Percentiles rank a stretch among this genome's conserved stretches.
Conservation (phyloP, 2,329 filamentous ascomycete species). For the Pseudogymnoascus destructans region DNA sequence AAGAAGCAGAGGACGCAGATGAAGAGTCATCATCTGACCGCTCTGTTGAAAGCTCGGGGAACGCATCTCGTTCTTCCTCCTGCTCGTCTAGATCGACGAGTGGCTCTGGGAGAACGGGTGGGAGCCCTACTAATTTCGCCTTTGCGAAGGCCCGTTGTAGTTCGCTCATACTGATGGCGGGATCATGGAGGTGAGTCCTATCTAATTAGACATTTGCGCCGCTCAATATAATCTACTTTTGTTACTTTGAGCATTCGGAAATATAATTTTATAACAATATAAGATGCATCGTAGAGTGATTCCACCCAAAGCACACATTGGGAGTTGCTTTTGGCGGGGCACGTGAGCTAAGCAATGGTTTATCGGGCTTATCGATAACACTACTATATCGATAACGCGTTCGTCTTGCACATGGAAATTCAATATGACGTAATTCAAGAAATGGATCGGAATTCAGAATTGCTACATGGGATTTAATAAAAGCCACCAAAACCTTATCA, state of each 20-base stretch:
- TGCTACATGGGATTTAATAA: neutral
- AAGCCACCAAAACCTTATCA: neutral
- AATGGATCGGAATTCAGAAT: neutral
- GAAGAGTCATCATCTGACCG: conserved; percentile 52
- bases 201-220: neutral
- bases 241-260: neutral
- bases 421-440: neutral
- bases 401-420: neutral
- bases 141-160: conserved; percentile 69
- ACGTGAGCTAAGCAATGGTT: neutral
- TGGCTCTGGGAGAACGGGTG: conserved; percentile 39
- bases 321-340: neutral
- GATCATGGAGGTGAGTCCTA: conserved; percentile 4
- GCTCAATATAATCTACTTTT: neutral
- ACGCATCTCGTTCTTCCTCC: conserved; percentile 30
- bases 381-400: neutral
- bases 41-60: conserved; percentile 28
- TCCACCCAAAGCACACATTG: neutral
- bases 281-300: neutral
- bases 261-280: neutral
- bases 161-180: conserved; percentile 52
- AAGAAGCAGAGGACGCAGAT: conserved; percentile 62
- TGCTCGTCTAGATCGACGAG: conserved; percentile 42
- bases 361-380: neutral
- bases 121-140: conserved; percentile 52